These are phyloP conservation scores for Paecilomyces formosus DNA, from an alignment of 2,329 filamentous ascomycete species.

Conservation along the genomic window DNA sequence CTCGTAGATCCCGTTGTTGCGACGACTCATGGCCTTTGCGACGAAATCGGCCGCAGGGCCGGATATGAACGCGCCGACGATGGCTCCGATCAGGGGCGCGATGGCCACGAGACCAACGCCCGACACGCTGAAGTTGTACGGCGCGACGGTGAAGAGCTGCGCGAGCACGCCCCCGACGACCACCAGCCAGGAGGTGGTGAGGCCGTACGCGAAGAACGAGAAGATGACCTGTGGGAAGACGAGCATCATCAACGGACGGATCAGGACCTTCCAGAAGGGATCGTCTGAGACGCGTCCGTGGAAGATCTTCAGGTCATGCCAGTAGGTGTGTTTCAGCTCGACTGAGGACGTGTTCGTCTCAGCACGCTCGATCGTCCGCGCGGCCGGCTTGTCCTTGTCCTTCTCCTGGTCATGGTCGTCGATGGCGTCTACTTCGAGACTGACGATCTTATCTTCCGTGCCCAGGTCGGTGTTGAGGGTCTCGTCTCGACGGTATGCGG, in stretches of 20 bases:
- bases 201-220: slow-evolving; percentile 18
- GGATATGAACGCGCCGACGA: not conserved
- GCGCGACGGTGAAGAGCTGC: slow-evolving; percentile 20
- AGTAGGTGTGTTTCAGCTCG: slow-evolving; percentile 8
- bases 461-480: slow-evolving; percentile 5
- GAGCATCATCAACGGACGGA: slow-evolving; percentile 23
- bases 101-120: slow-evolving; percentile 9
- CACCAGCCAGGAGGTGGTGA: slow-evolving; percentile 17
- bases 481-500: slow-evolving; percentile 20
- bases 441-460: slow-evolving; percentile 8
- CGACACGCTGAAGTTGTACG: slow-evolving; percentile 20
- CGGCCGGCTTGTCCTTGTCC: not conserved
- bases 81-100: not conserved
- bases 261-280: slow-evolving; percentile 14
- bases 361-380: not conserved
- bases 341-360: slow-evolving; percentile 1
- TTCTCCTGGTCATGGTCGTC: not conserved
- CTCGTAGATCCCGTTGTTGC: not conserved
- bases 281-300: slow-evolving; percentile 11
- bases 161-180: slow-evolving; percentile 17
- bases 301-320: slow-evolving; percentile 11
- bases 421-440: not conserved
- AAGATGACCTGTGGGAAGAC: slow-evolving; percentile 21
- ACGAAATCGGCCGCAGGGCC: not conserved
- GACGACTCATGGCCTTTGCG: not conserved